Conservation (phyloP, 1,284 basidiomycete species). For the Cerrena zonata region DNA sequence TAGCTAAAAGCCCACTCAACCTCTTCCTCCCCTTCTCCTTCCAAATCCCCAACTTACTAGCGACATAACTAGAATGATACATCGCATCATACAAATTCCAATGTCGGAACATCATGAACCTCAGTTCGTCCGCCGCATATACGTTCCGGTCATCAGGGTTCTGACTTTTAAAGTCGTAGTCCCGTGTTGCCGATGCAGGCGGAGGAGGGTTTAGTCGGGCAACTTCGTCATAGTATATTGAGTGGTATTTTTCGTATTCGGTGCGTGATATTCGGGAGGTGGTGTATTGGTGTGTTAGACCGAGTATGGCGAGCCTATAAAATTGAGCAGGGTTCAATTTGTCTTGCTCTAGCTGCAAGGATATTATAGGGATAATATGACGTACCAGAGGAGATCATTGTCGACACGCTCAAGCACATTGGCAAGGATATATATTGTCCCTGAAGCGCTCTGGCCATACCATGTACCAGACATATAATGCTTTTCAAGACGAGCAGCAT, state of each 20-base stretch:
- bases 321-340: no score
- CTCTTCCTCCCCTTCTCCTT: slow-evolving; percentile 86
- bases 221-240: slow-evolving; percentile 83
- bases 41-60: slow-evolving; percentile 93
- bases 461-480: slow-evolving; percentile 85
- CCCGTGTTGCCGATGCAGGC: slow-evolving; percentile 30
- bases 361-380: slow-evolving; percentile 1
- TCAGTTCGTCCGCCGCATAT: slow-evolving; percentile 76
- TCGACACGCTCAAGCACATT: slow-evolving; percentile 85
- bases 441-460: slow-evolving; percentile 85
- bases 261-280: slow-evolving; percentile 83
- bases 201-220: slow-evolving; percentile 74
- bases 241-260: slow-evolving; percentile 77
- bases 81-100: slow-evolving; percentile 98
- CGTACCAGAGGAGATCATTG: slow-evolving; percentile 87
- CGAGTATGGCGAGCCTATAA: slow-evolving; percentile 86
- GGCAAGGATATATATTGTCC: slow-evolving; percentile 86
- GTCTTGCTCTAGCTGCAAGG: no score
- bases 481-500: slow-evolving; percentile 63
- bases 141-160: slow-evolving; percentile 79
- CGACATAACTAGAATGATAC: slow-evolving; percentile 95
- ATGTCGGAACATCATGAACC: slow-evolving; percentile 93
- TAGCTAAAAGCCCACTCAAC: slow-evolving; percentile 87
- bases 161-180: slow-evolving; percentile 44
- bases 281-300: slow-evolving; percentile 89